Percentiles rank a stretch among this genome's conserved stretches.
phyloP scores from a whole-genome alignment of 768 basidiomycete genomes.

The Tricholoma matsutake region DNA sequence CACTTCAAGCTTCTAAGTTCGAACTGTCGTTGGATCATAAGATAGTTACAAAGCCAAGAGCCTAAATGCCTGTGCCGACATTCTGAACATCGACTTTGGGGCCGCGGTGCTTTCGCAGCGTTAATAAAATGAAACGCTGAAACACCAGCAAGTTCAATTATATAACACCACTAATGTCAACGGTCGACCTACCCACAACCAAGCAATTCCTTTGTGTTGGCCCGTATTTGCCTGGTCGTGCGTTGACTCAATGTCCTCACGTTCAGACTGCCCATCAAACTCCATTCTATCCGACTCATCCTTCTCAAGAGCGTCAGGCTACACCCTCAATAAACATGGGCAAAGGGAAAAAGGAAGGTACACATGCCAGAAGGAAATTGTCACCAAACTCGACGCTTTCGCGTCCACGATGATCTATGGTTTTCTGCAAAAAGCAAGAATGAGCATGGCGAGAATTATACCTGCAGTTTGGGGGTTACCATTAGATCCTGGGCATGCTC shows the following conservation, averaged over 20 bases:
- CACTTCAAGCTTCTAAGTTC: neutral
- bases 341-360: too few relatives aligned
- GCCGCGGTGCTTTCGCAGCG: neutral
- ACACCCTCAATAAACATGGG: neutral
- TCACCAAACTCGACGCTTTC: constrained; percentile 1
- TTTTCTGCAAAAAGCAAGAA: neutral
- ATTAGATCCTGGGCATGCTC: neutral
- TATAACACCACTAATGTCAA: neutral
- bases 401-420: constrained; percentile 2
- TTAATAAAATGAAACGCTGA: neutral
- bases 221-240: neutral
- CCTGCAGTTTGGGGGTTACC: neutral
- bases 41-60: neutral
- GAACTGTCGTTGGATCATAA: neutral
- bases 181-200: neutral
- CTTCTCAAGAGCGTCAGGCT: neutral
- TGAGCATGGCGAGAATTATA: neutral
- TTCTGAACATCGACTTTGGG: neutral
- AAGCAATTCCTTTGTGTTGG: neutral
- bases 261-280: neutral
- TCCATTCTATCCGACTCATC: neutral
- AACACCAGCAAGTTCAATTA: neutral
- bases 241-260: neutral
- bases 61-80: neutral
- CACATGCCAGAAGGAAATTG: neutral